Evolutionary conservation across 495 filamentous ascomycete genomes (phyloP).

Genomic region (Extremus antarcticus): DNA sequence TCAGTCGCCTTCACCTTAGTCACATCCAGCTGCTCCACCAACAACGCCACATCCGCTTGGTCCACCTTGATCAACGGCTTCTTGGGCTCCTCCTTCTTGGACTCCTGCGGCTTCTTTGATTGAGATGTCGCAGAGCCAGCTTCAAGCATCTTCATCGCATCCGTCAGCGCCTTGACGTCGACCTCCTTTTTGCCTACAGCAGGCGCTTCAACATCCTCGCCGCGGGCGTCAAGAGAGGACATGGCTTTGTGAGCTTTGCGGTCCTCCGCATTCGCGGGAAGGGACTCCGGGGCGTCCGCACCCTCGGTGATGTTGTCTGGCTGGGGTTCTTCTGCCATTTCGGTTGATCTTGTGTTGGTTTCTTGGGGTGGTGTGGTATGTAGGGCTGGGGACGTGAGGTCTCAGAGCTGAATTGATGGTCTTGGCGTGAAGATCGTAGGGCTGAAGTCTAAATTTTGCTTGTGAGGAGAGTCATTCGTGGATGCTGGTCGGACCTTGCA

Average conservation of each 20-base stretch:
- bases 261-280: slow-evolving; percentile 67
- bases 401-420: not conserved
- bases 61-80: slow-evolving; percentile 47
- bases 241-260: slow-evolving; percentile 85
- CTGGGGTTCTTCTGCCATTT: slow-evolving; percentile 53
- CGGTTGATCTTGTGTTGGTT: not conserved
- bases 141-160: slow-evolving; percentile 61
- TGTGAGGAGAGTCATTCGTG: not conserved
- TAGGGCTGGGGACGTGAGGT: slow-evolving; percentile 1
- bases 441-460: not conserved
- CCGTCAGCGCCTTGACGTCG: slow-evolving; percentile 71
- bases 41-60: slow-evolving; percentile 50
- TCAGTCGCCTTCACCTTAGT: slow-evolving; percentile 75
- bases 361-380: slow-evolving; percentile 1
- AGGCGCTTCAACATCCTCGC: slow-evolving; percentile 45
- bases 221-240: slow-evolving; percentile 54
- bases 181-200: slow-evolving; percentile 42
- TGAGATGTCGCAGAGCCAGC: slow-evolving; percentile 5
- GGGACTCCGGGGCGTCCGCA: slow-evolving; percentile 43
- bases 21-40: slow-evolving; percentile 71
- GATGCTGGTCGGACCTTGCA: not conserved
- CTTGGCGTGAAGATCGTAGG: not conserved
- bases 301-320: slow-evolving; percentile 47
- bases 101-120: slow-evolving; percentile 28
- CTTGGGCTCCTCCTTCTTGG: slow-evolving; percentile 26